Base-by-base conservation (phyloP, 2,329 filamentous ascomycete genomes). In the Trichophyton schoenleinii region DNA sequence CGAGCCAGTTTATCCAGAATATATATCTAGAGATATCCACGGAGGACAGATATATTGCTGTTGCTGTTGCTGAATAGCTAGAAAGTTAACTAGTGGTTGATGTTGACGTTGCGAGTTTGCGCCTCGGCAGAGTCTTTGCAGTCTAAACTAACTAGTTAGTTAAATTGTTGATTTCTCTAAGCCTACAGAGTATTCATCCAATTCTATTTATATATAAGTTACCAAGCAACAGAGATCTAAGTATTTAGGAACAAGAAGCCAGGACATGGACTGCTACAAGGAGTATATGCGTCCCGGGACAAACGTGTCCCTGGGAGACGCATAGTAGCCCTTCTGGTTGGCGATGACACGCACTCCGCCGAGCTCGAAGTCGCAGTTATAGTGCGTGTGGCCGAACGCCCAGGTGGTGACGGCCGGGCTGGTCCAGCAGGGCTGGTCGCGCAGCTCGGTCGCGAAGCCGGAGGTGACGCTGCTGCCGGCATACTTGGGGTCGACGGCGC, bases 331-430 rank as follows among this genome's bases (percentile, higher is more conserved):
- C 61, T 68, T 72, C 65, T 76, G 73, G 61, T 77, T 76, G 44
- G 71, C 65, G 60, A 74, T 52, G 11, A 74, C 67, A 34, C 67
- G 66, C 62, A 65, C 68, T 22, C 28, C 34, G 46, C 9, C 31
- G 25, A 22, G 28, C 59, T 64, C 68, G 60, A 73, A 76, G 18
- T 69, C 66, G 28, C 49, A 76, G 62, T 73, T 76, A 63, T 68
- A 75, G 65, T 78, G 76, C 6, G 75, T 78, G 64, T 78, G 76
- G 3, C 76, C 75, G 69, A 77, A 78, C 4, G 70, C 76, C 76
- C 76, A 78, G 0, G 73, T 13, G 61, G 67, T 72, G 13, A 78
- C 75, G 1, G 57, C 65, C 0, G 57, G 57, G 53, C 64, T 69
- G 18, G 41, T 69, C 71, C 72, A 77, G 63, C 75, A 78, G 1